Evolutionary conservation across 306 rosid genomes (phyloP).

Genomic region (Vigna trinervia): DNA sequence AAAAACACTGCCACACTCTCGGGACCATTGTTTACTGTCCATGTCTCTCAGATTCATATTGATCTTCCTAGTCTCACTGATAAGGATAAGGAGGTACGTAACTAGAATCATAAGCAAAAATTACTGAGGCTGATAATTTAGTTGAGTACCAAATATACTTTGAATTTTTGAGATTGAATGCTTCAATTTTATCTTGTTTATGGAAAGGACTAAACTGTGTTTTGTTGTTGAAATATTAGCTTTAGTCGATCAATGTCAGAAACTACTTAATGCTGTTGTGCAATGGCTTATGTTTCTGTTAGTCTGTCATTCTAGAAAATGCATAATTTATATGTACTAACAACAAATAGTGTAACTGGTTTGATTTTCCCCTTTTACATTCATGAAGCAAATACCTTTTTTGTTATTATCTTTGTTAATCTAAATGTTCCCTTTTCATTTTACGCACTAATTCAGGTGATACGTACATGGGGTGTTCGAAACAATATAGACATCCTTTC

Average conservation of each 20-base stretch:
- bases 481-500: conserved; percentile 88
- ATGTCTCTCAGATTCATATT: conserved; percentile 88
- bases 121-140: conserved; percentile 30
- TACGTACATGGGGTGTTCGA: conserved; percentile 82
- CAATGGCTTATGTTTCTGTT: conserved; percentile 22
- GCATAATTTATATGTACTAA: conserved; percentile 15
- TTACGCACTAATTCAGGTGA: conserved; percentile 59
- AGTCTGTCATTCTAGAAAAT: neutral
- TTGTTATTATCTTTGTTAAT: conserved; percentile 38
- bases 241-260: neutral
- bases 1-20: conserved; percentile 91
- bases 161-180: conserved; percentile 20
- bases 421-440: conserved; percentile 34
- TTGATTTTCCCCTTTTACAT: neutral
- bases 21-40: conserved; percentile 90
- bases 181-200: conserved; percentile 10
- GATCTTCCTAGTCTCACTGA: conserved; percentile 86
- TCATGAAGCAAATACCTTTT: conserved; percentile 14
- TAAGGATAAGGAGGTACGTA: conserved; percentile 80
- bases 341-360: conserved; percentile 3
- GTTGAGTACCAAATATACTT: conserved; percentile 13
- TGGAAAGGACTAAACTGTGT: conserved; percentile 9
- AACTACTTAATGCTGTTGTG: neutral
- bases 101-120: conserved; percentile 12
- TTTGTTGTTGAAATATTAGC: conserved; percentile 25